Conservation (phyloP, 2,329 filamentous ascomycete species). For the Chrysoporthe austroafricana region DNA sequence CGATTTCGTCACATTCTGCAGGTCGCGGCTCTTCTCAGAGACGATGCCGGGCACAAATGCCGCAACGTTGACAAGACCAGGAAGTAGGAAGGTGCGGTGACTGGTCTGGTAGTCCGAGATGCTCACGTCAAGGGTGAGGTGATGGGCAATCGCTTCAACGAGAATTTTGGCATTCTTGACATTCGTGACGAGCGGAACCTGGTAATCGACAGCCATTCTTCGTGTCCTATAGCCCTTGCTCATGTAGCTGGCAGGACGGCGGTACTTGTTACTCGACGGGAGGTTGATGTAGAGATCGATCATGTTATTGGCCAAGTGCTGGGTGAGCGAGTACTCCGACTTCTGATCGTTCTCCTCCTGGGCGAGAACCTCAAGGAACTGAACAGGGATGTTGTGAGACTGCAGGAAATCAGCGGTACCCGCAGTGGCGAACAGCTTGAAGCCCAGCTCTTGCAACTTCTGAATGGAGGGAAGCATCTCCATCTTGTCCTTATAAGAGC, state of each 20-base stretch:
- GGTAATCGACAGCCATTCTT: slow-evolving; percentile 96
- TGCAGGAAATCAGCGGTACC: slow-evolving; percentile 96
- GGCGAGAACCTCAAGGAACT: slow-evolving; percentile 87
- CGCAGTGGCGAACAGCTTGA: slow-evolving; percentile 93
- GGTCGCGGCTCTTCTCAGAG: slow-evolving; percentile 65
- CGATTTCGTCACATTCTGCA: slow-evolving; percentile 71
- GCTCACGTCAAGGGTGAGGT: slow-evolving; percentile 82
- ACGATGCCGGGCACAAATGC: slow-evolving; percentile 78
- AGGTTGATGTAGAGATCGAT: slow-evolving; percentile 99
- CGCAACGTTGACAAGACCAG: slow-evolving; percentile 78
- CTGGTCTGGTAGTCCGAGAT: slow-evolving; percentile 92
- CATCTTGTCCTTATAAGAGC: slow-evolving; percentile 96
- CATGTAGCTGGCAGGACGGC: slow-evolving; percentile 97
- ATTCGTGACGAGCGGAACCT: slow-evolving; percentile 95
- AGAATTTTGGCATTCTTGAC: slow-evolving; percentile 99
- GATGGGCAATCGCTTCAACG: slow-evolving; percentile 88
- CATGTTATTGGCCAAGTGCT: slow-evolving; percentile 95
- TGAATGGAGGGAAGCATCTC: slow-evolving; percentile 94
- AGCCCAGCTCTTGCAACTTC: slow-evolving; percentile 88
- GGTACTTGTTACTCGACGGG: slow-evolving; percentile 97
- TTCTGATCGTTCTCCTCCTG: slow-evolving; percentile 82
- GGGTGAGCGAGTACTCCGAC: slow-evolving; percentile 94
- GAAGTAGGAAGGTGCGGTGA: slow-evolving; percentile 73
- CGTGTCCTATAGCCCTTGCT: slow-evolving; percentile 95
- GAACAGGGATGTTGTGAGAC: slow-evolving; percentile 87